Evolutionary conservation across 2,329 filamentous ascomycete genomes (phyloP), one percentile per base, ranked within the genome.

Genomic region (Reticulascus tulasneorum): DNA sequence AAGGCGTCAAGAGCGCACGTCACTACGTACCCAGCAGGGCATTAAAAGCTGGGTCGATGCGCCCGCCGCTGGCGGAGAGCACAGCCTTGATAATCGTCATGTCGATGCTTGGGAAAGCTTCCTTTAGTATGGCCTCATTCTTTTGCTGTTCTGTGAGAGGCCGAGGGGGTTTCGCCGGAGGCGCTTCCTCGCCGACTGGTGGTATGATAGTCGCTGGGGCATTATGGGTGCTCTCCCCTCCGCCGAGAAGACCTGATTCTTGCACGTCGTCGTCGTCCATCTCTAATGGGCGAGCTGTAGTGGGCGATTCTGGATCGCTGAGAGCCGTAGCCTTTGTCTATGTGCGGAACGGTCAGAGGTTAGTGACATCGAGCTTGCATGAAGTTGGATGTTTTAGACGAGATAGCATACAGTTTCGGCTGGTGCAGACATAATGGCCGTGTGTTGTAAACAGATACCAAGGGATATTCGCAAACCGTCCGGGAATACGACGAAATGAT

Each of bases 41-140:
- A 64, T 96, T 93, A 66, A 98, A 98, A 11, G 93, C 91, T 21
- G 88, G 86, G 61, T 98, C 93, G 30, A 97, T 82, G 53, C 84
- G 80, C 41, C 90, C 91, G 40, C 82, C 75, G 59, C 93, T 97
- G 11, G 93, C 93, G 17, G 77, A 74, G 46, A 98, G 66, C 1
- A 98, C 85, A 20, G 93, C 93, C 62, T 83, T 94, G 60, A 98
- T 77, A 29, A 98, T 84, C 28, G 79, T 61, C 7, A 66, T 58
- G 35, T 98, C 93, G 42, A 96, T 86, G 37, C 69, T 75, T 1
- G 93, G 93, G 53, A 98, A 98, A 0, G 93, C 93, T 61, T 98
- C 93, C 59, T 87, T 91, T 37, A 98, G 71, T 4, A 89, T 96
- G 51, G 79, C 77, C 62, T 91, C 84, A 30, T 88, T 89, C 67